phyloP scores from a whole-genome alignment of 495 filamentous ascomycete genomes.

The Tuber magnatum region DNA sequence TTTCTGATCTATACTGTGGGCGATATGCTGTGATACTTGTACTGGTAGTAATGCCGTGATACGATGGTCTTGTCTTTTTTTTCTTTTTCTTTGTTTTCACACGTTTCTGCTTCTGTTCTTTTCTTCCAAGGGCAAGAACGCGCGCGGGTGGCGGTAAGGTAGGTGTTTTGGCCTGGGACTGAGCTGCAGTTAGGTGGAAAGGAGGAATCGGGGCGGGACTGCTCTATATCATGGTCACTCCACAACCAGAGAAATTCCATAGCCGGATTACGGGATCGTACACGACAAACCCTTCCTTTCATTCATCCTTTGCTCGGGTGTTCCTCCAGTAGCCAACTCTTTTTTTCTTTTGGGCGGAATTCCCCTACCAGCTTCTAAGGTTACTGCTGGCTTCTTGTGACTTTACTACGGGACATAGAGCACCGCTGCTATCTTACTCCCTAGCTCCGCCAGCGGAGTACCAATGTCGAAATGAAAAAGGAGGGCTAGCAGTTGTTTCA shows the following conservation, averaged over 20 bases:
- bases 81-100: background rate
- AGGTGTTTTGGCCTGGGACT: background rate
- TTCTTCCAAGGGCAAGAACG: background rate
- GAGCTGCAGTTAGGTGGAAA: background rate
- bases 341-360: background rate
- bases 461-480: background rate
- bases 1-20: background rate
- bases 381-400: background rate
- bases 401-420: background rate
- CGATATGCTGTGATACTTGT: background rate
- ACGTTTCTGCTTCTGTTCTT: background rate
- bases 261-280: background rate
- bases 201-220: background rate
- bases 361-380: background rate
- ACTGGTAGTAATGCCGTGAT: background rate
- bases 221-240: background rate
- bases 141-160: background rate
- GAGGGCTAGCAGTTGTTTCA: background rate
- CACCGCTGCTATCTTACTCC: background rate
- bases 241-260: no score
- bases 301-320: background rate
- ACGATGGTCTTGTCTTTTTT: background rate
- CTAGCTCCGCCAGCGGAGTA: background rate
- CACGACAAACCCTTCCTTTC: background rate
- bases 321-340: background rate